Conservation (phyloP, 306 rosid species). For the Vicia sativa region DNA sequence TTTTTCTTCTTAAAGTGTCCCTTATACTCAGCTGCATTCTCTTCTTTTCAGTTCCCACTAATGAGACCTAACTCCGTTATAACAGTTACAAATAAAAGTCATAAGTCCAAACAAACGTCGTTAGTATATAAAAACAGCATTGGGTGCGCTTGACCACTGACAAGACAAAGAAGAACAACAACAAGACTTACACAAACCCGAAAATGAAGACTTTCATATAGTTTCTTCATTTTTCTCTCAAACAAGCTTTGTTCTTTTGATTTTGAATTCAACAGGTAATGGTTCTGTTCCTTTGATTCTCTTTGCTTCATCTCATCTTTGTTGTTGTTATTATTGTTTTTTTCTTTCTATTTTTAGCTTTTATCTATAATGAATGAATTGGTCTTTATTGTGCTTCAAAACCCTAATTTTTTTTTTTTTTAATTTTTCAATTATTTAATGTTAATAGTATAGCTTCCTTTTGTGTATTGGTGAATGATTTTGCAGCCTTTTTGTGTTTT, state of each 20-base stretch:
- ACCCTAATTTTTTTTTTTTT: constrained; percentile 24
- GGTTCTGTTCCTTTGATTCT: not conserved
- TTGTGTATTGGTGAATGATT: constrained; percentile 7
- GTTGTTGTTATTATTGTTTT: not conserved
- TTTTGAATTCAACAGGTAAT: constrained; percentile 34
- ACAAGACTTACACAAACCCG: constrained; percentile 8
- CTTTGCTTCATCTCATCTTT: not conserved
- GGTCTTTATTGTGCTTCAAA: constrained; percentile 30
- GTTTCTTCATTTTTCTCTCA: constrained; percentile 8
- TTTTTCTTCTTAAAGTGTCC: too few relatives aligned
- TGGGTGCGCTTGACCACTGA: constrained; percentile 2
- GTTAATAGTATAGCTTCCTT: not conserved
- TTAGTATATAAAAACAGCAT: constrained; percentile 27
- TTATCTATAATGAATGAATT: not conserved
- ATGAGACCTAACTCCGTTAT: constrained; percentile 42
- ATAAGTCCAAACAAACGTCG: constrained; percentile 33
- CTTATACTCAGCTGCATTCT: constrained; percentile 2
- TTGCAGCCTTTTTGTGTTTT: not conserved
- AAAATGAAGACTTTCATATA: constrained; percentile 15
- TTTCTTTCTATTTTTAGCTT: constrained; percentile 29
- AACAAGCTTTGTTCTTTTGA: not conserved
- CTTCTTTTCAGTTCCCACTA: not conserved
- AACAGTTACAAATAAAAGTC: constrained; percentile 33
- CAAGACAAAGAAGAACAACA: not conserved
- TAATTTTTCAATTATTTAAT: not conserved